Evolutionary conservation across 352 stramenopile genomes (phyloP).

Genomic region (Pythium rishiriense): DNA sequence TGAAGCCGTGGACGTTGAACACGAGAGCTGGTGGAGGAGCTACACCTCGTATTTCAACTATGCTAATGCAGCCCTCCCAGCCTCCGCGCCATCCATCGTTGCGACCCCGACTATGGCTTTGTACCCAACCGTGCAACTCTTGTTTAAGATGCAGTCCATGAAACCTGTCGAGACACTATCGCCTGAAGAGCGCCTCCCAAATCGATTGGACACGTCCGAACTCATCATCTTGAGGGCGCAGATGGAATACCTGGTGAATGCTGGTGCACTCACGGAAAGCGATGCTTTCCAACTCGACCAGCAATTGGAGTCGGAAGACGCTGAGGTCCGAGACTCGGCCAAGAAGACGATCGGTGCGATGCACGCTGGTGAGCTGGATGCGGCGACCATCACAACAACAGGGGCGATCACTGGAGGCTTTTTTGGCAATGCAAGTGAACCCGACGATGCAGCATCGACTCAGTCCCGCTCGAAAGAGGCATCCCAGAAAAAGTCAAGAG

Average conservation of each 20-base stretch:
- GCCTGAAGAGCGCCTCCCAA: not conserved
- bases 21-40: conserved; percentile 68
- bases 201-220: conserved; percentile 4
- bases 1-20: conserved; percentile 37
- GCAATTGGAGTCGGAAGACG: conserved; percentile 57
- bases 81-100: not conserved
- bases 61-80: conserved; percentile 20
- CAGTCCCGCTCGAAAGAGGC: conserved; percentile 22
- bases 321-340: conserved; percentile 42
- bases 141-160: conserved; percentile 26
- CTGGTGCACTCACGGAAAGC: conserved; percentile 50
- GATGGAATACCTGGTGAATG: conserved; percentile 76
- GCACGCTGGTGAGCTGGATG: conserved; percentile 54
- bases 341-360: conserved; percentile 62
- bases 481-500: conserved; percentile 7
- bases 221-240: conserved; percentile 68
- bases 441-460: not conserved
- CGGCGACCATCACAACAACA: conserved; percentile 4
- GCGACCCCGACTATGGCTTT: conserved; percentile 26
- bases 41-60: conserved; percentile 55
- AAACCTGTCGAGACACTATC: not conserved
- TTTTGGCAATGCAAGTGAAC: conserved; percentile 20
- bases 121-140: conserved; percentile 37
- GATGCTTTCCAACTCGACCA: conserved; percentile 77
- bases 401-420: conserved; percentile 41